Base-by-base conservation (phyloP, 78 protist genomes). In the Bodo saltans region DNA sequence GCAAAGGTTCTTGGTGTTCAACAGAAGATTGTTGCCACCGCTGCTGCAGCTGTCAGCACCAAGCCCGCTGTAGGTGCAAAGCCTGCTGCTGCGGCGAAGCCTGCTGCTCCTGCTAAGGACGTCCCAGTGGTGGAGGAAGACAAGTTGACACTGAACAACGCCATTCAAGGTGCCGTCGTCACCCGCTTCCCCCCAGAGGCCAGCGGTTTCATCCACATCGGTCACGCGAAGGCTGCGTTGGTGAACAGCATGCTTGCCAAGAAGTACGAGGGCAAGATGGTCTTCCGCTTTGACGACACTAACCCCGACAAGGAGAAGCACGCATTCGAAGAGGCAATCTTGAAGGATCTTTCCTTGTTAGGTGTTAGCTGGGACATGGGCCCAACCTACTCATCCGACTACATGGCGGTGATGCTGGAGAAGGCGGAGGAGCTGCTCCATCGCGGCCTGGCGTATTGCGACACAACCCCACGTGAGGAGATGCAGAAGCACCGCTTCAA, bases 111-210 rank as follows among this genome's bases (percentile, higher is more conserved):
- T 8, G 60, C 60, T 17, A 17, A 47, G 60, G n/a, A n/a, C n/a
- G n/a, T n/a, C n/a, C n/a, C n/a, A n/a, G n/a, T n/a, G 67, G 26
- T 25, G n/a, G 84, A 78, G 60, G 72, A 67, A 27, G 1, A 35
- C 60, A 78, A 78, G 68, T 1, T 34, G 53, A 40, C 60, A 42
- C 39, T 79, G 47, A 0, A 8, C 52, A 26, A 53, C 17, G 85
- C 81, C 21, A 76, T 68, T 35, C n/a, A 28, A 41, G 99, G 99
- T 27, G 34, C 92, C 74, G 99, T 98, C 34, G 96, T 90, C 26
- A 97, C 99, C 26, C 92, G 99, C 53, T 98, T 98, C 95, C 98
- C 99, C 71, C 99, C 99, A 3, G 99, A 98, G 90, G 98, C 99
- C 41, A 80, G 91, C 35, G 99, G 99, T 8, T 97, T 87, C 82